Percentiles rank a stretch among this genome's conserved stretches.
phyloP scores from a whole-genome alignment of 2,329 filamentous ascomycete species.

The Talaromyces sp. region DNA sequence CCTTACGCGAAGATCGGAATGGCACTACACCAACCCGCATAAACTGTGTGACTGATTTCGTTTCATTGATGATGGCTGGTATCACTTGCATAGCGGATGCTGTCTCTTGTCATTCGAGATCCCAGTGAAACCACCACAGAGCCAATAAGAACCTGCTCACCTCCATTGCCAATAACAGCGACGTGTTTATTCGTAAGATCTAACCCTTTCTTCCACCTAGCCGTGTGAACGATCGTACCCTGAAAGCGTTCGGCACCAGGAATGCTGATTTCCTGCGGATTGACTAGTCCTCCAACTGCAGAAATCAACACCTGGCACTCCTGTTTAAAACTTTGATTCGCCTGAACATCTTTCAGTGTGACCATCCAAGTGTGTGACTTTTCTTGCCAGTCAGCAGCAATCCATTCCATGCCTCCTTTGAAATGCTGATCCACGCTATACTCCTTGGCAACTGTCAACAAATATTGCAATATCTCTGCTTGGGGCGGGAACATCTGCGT shows the following conservation, averaged over 20 bases:
- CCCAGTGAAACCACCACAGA: background rate
- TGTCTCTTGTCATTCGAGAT: background rate
- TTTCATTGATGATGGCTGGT: conserved; percentile 13
- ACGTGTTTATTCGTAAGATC: conserved; percentile 29
- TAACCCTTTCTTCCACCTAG: conserved; percentile 29
- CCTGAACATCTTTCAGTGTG: background rate
- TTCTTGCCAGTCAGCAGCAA: conserved; percentile 8
- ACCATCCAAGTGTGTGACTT: background rate
- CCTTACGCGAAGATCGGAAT: too few species aligned
- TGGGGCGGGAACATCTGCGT: conserved; percentile 7
- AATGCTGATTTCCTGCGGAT: conserved; percentile 29
- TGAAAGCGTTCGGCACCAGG: conserved; percentile 31
- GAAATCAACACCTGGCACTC: conserved; percentile 25
- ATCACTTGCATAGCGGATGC: conserved; percentile 10
- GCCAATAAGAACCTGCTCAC: background rate
- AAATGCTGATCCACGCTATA: conserved; percentile 8
- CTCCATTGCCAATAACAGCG: conserved; percentile 34
- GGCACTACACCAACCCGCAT: conserved; percentile 3
- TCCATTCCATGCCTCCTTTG: conserved; percentile 6
- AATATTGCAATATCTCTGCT: conserved; percentile 6
- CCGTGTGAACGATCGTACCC: conserved; percentile 32
- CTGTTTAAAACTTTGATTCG: background rate
- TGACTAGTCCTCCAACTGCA: conserved; percentile 30
- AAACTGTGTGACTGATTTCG: conserved; percentile 6
- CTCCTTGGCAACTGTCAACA: background rate